Percentiles rank a stretch among this genome's conserved stretches.
phyloP scores from a whole-genome alignment of 495 filamentous ascomycete species.

The Cairneyella variabilis region DNA sequence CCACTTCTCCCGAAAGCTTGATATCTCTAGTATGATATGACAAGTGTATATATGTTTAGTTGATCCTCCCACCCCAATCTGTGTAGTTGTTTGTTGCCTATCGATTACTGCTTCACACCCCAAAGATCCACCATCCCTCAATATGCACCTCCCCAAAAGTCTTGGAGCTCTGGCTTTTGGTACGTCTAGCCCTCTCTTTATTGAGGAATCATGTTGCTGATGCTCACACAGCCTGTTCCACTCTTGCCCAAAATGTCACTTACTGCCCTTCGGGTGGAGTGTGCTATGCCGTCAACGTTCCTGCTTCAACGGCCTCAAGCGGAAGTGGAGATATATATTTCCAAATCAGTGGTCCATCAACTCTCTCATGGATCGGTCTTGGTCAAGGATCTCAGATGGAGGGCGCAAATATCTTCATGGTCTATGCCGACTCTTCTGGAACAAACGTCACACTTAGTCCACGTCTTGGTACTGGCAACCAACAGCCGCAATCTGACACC shows the following conservation, averaged over 20 bases:
- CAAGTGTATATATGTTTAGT: too few relatives aligned
- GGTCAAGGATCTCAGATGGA: constrained; percentile 61
- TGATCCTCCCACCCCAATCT: background rate
- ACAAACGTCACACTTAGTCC: constrained; percentile 63
- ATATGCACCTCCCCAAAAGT: background rate
- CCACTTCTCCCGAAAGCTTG: background rate
- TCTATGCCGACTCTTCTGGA: constrained; percentile 54
- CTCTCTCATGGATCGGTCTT: constrained; percentile 59
- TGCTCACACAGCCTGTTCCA: background rate
- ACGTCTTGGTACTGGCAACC: constrained; percentile 49
- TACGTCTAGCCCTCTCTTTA: constrained; percentile 1
- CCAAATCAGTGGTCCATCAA: constrained; percentile 58
- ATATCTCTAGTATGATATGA: too few relatives aligned
- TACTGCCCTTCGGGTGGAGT: constrained; percentile 21
- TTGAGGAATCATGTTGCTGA: background rate
- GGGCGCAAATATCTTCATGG: constrained; percentile 65
- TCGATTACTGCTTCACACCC: background rate
- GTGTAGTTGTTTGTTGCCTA: background rate
- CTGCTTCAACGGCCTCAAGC: constrained; percentile 33
- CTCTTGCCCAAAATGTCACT: constrained; percentile 14
- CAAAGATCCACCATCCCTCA: background rate
- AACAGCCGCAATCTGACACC: constrained; percentile 48
- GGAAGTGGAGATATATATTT: constrained; percentile 57
- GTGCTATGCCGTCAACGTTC: constrained; percentile 45
- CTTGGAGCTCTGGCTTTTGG: constrained; percentile 14